Base-by-base conservation (phyloP, 768 basidiomycete genomes). In the Russula lepida region DNA sequence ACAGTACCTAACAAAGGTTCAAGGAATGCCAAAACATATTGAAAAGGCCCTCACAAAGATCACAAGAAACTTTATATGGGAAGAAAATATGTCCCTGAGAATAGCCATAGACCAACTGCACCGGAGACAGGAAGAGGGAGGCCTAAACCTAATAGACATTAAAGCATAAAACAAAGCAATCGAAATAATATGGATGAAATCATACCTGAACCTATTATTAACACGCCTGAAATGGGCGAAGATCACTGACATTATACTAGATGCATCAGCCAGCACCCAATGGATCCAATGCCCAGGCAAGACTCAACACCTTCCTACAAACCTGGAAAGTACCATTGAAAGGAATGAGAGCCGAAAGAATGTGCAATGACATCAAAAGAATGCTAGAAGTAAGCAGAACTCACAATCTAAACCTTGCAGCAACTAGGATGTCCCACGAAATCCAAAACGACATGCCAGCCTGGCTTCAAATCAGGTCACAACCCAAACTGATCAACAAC, bases 21-120 rank as follows among this genome's bases (percentile, higher is more conserved):
- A 55, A 44, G 41, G 30, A 1, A 55, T 55, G 54, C 54, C 54
- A 0, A 1, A 30, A 15, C n/a, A 8, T 1, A 32, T 32, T 2
- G n/a, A 12, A n/a, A 7, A 43, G 0, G 5, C 54, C 9, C n/a
- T 44, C 5, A 32, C 2, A 1, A 55, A 32, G 6, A 28, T 21
- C 6, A 32, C 15, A 8, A 13, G 30, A 2, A 6, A 59, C 2
- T 73, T 73, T 51, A 46, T 71, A 0, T 70, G 69, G 68, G 49
- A 58, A 1, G 39, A 57, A 1, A 41, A 12, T 4, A 33, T 0
- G 0, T 3, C 6, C 2, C 59, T 65, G 0, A 58, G 49, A 2
- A 51, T 68, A 0, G 43, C n/a, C 1, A 1, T 55, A 0, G 54
- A 62, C 0, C 13, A 12, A 7, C 53, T 66, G n/a, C 55, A 11